Percentiles rank a stretch among this genome's conserved stretches.
These are phyloP conservation scores for Kockovaella imperatae DNA, from an alignment of 768 basidiomycete species.

Conservation along the genomic window DNA sequence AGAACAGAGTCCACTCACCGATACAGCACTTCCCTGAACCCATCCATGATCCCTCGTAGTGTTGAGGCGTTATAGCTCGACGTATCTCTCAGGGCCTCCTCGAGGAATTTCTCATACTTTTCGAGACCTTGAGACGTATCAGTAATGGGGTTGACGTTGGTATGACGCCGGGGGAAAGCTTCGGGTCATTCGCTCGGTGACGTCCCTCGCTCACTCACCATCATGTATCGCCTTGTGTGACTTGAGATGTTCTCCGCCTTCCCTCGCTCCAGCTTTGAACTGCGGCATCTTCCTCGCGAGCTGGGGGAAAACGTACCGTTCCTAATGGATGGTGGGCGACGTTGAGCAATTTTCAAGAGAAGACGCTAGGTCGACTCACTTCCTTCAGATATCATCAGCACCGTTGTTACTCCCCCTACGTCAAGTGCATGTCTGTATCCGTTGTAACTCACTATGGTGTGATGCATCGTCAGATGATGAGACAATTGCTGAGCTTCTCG, in stretches of 20 bases:
- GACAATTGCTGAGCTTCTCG: constrained; percentile 29
- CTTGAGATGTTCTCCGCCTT: constrained; percentile 43
- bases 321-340: constrained; percentile 14
- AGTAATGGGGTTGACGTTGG: neutral
- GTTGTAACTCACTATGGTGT: constrained; percentile 28
- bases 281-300: constrained; percentile 45
- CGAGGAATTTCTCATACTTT: constrained; percentile 30
- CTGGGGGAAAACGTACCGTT: constrained; percentile 45
- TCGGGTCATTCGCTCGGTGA: too few species aligned
- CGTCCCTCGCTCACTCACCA: too few species aligned
- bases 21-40: constrained; percentile 41
- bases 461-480: constrained; percentile 39
- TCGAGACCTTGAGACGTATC: constrained; percentile 28
- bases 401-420: neutral
- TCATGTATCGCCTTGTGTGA: constrained; percentile 43
- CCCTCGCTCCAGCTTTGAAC: constrained; percentile 40
- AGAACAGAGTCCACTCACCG: constrained; percentile 14
- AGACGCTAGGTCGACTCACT: neutral
- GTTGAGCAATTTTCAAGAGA: neutral
- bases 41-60: constrained; percentile 33
- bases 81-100: constrained; percentile 20
- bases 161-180: neutral
- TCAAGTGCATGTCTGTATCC: neutral
- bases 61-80: constrained; percentile 32
- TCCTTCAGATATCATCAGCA: constrained; percentile 2